phyloP scores from a whole-genome alignment of 1,139 yeast species.

The Candida glucosophila region DNA sequence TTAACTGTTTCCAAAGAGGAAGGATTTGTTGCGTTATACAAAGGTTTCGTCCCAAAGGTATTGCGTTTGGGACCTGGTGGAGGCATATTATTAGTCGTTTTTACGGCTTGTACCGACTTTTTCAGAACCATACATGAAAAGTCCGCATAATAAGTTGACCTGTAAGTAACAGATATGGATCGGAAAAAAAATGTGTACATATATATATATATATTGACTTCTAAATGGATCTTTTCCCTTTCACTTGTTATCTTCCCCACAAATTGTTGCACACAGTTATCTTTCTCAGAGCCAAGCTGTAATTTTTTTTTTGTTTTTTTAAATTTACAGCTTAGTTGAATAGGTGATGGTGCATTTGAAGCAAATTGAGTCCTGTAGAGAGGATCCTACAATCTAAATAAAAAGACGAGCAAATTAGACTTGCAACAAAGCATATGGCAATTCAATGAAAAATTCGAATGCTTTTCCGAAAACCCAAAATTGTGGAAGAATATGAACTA shows the following conservation, averaged over 20 bases:
- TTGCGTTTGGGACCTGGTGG: conserved; percentile 98
- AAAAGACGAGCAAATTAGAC: too few species aligned
- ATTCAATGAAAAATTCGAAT: too few species aligned
- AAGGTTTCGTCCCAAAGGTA: conserved; percentile 95
- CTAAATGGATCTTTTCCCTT: too few species aligned
- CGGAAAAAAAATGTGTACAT: neutral
- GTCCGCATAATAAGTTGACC: conserved; percentile 6
- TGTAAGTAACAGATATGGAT: neutral
- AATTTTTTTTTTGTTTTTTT: neutral
- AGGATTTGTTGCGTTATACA: conserved; percentile 81
- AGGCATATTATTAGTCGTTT: conserved; percentile 92
- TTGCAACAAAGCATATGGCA: too few species aligned
- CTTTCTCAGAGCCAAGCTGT: neutral
- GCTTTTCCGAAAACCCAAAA: conserved; percentile 3
- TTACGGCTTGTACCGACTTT: conserved; percentile 90
- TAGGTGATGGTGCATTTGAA: neutral
- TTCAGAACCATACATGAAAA: conserved; percentile 56
- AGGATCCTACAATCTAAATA: too few species aligned
- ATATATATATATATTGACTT: too few species aligned
- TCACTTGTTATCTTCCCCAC: too few species aligned
- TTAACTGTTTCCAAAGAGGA: conserved; percentile 76
- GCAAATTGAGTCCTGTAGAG: too few species aligned
- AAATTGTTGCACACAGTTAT: too few species aligned
- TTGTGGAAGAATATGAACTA: conserved; percentile 17
- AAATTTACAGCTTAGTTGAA: neutral